Conservation (phyloP, 2,329 filamentous ascomycete genomes). For the Neofusicoccum ribis region DNA sequence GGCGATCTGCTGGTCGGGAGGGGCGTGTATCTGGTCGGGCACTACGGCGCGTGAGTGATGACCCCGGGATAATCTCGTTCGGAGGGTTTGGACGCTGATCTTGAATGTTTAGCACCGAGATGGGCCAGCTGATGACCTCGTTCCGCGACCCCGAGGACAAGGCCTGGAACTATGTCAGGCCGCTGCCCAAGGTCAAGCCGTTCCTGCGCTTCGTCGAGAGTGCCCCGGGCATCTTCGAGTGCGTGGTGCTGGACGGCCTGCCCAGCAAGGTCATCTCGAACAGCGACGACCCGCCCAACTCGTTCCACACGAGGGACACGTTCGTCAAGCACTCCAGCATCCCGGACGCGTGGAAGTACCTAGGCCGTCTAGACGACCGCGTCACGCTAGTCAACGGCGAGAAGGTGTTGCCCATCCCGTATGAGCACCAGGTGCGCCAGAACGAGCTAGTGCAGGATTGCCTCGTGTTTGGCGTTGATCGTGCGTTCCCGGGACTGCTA, state of each 20-base stretch:
- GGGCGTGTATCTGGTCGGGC: constrained; percentile 57
- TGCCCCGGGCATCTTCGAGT: constrained; percentile 3
- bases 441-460: constrained; percentile 56
- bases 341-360: constrained; percentile 49
- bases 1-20: constrained; percentile 55
- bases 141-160: constrained; percentile 53
- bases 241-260: constrained; percentile 35
- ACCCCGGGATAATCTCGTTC: no score
- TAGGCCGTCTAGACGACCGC: constrained; percentile 49
- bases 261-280: constrained; percentile 39
- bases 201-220: constrained; percentile 26
- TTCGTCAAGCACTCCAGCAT: constrained; percentile 47
- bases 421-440: constrained; percentile 58
- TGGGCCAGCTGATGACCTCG: constrained; percentile 63
- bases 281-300: constrained; percentile 42
- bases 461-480: constrained; percentile 58
- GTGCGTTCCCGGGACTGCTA: constrained; percentile 54
- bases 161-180: constrained; percentile 62
- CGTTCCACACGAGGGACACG: constrained; percentile 54
- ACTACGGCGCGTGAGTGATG: constrained; percentile 55
- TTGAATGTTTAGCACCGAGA: constrained; percentile 49
- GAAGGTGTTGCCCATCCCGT: constrained; percentile 50
- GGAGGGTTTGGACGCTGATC: no score
- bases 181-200: constrained; percentile 40
- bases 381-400: constrained; percentile 52